Conservation (phyloP, 441 rosid genomes). For the Kokia cookei region DNA sequence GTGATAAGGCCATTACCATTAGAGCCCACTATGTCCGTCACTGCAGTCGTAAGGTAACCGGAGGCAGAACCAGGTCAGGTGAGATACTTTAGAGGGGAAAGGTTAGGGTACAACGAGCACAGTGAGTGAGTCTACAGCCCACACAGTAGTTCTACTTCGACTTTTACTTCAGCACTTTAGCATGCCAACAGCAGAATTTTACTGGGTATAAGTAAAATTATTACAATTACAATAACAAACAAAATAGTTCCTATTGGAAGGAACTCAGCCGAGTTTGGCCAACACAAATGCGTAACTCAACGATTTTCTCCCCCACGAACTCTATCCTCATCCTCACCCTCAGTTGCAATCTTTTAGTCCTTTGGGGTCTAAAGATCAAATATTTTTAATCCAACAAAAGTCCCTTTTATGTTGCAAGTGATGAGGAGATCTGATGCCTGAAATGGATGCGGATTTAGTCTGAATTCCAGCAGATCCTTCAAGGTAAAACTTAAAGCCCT, state of each 20-base stretch:
- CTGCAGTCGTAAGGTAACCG: no score
- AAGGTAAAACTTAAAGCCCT: conserved; percentile 23
- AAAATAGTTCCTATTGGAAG: background rate
- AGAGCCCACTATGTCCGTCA: no score
- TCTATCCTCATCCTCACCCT: background rate
- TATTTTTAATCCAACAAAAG: conserved; percentile 1
- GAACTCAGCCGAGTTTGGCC: background rate
- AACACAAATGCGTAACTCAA: conserved; percentile 4
- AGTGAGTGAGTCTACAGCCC: no score
- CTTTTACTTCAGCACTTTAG: no score
- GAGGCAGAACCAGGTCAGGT: no score
- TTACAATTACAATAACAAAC: background rate
- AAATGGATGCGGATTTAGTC: conserved; percentile 1
- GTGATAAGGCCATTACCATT: no score
- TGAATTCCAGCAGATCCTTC: conserved; percentile 12
- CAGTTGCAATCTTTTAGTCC: background rate
- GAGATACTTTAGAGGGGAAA: no score
- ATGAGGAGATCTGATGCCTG: conserved; percentile 9
- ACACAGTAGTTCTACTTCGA: no score
- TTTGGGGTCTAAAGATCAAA: background rate
- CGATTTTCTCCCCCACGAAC: background rate
- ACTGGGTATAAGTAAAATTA: background rate
- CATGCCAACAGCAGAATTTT: no score
- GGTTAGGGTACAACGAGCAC: no score
- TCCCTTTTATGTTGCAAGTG: background rate